These are phyloP conservation scores for Punica granatum DNA, from an alignment of 345 rosid genomes.

Conservation along the genomic window DNA sequence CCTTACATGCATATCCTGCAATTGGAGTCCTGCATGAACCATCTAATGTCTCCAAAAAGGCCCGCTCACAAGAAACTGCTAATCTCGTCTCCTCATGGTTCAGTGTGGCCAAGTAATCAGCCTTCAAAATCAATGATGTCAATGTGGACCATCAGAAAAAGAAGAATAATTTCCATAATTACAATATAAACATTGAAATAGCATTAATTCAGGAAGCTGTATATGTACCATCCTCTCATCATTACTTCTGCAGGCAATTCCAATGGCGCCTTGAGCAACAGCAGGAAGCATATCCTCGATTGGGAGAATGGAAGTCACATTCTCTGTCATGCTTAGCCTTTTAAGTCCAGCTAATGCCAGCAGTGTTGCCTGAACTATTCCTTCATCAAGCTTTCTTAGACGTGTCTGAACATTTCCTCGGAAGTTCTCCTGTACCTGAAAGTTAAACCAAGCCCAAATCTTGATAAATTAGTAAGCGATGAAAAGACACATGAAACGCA, in stretches of 20 bases:
- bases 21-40: constrained; percentile 99
- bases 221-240: constrained; percentile 76
- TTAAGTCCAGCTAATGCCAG: constrained; percentile 96
- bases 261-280: constrained; percentile 99
- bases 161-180: neutral
- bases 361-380: constrained; percentile 78
- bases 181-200: neutral
- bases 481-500: neutral
- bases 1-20: constrained; percentile 84
- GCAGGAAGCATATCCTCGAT: constrained; percentile 97
- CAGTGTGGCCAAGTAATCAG: constrained; percentile 62
- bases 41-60: constrained; percentile 73
- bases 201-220: neutral
- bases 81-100: constrained; percentile 93
- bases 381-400: constrained; percentile 75
- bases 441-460: constrained; percentile 12
- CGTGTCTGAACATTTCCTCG: constrained; percentile 96
- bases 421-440: constrained; percentile 84
- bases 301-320: constrained; percentile 65
- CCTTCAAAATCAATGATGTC: constrained; percentile 30
- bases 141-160: neutral
- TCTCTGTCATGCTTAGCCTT: constrained; percentile 84
- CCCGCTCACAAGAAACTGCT: constrained; percentile 88
- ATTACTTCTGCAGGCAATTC: constrained; percentile 80
- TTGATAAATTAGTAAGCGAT: constrained; percentile 7